A percentile compares a stretch with the other conserved stretches of the same genome.
Conservation (phyloP, 352 stramenopile genomes). For the Plasmopara viticola region DNA sequence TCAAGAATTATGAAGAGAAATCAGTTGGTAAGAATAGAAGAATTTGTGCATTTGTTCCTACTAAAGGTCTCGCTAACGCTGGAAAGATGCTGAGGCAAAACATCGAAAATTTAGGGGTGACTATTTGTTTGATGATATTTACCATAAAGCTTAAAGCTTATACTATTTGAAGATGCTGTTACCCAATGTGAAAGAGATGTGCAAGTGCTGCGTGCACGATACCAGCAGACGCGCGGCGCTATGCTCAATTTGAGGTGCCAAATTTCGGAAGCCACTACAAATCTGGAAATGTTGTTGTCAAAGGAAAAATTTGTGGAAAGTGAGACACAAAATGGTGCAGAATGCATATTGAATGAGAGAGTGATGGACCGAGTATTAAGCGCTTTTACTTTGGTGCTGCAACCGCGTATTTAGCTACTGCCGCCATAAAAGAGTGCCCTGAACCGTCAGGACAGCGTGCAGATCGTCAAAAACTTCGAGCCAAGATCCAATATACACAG, state of each 20-base stretch:
- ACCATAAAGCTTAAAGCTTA: neutral
- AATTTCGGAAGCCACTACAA: constrained; percentile 17
- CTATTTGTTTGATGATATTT: neutral
- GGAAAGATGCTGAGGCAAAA: constrained; percentile 37
- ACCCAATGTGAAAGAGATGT: constrained; percentile 29
- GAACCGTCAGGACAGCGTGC: constrained; percentile 18
- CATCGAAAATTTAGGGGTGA: constrained; percentile 36
- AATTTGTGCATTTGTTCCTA: neutral
- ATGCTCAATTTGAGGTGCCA: constrained; percentile 33
- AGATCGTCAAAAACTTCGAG: constrained; percentile 36
- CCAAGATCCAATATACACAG: constrained; percentile 38
- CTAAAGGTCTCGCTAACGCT: constrained; percentile 2
- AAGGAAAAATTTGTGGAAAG: constrained; percentile 11
- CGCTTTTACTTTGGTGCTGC: neutral
- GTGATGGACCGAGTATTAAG: neutral
- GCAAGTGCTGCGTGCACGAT: constrained; percentile 20
- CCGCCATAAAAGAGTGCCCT: constrained; percentile 14
- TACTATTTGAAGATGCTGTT: constrained; percentile 27
- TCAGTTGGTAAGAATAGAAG: constrained; percentile 24
- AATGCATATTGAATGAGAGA: neutral
- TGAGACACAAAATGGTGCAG: constrained; percentile 17
- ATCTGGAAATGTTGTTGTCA: constrained; percentile 18
- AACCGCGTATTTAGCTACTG: constrained; percentile 7
- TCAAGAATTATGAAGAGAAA: constrained; percentile 40
- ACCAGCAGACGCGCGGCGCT: constrained; percentile 23